Conservation (phyloP, 2,329 filamentous ascomycete species). For the Hortaea sp. region DNA sequence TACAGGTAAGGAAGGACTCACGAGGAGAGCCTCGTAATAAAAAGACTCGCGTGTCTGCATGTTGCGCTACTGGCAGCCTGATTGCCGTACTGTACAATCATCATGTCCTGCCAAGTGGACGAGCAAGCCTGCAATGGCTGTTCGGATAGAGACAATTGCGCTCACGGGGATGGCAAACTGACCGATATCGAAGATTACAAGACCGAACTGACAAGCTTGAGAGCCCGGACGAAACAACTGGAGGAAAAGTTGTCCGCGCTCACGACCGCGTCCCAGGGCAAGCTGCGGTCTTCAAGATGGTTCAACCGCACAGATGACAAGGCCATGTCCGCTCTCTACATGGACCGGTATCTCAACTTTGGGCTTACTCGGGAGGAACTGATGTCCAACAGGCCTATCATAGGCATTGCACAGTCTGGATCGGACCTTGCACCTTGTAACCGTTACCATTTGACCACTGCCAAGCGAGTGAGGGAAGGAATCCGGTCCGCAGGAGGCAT, state of each 20-base stretch:
- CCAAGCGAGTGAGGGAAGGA: slow-evolving; percentile 21
- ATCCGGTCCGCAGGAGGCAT: slow-evolving; percentile 20
- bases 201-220: slow-evolving; percentile 17
- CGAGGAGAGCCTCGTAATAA: too few species aligned
- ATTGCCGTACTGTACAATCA: too few species aligned
- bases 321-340: slow-evolving; percentile 21
- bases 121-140: slow-evolving; percentile 11
- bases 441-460: slow-evolving; percentile 18
- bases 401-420: slow-evolving; percentile 22
- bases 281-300: slow-evolving; percentile 21
- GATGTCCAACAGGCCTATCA: slow-evolving; percentile 19
- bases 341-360: slow-evolving; percentile 23
- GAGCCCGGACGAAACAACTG: slow-evolving; percentile 19
- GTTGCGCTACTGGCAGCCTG: too few species aligned
- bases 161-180: slow-evolving; percentile 3
- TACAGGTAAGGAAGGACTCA: too few species aligned
- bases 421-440: slow-evolving; percentile 23
- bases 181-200: slow-evolving; percentile 24
- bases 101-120: not conserved
- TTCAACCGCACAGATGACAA: slow-evolving; percentile 19
- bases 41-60: too few species aligned
- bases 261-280: slow-evolving; percentile 6
- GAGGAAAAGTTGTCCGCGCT: slow-evolving; percentile 18
- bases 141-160: not conserved
- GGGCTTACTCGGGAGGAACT: slow-evolving; percentile 21